A percentile compares a stretch with the other conserved stretches of the same genome.
These are phyloP conservation scores for Wickerhamiella azymoides DNA, from an alignment of 805 yeast genomes.

Conservation along the genomic window DNA sequence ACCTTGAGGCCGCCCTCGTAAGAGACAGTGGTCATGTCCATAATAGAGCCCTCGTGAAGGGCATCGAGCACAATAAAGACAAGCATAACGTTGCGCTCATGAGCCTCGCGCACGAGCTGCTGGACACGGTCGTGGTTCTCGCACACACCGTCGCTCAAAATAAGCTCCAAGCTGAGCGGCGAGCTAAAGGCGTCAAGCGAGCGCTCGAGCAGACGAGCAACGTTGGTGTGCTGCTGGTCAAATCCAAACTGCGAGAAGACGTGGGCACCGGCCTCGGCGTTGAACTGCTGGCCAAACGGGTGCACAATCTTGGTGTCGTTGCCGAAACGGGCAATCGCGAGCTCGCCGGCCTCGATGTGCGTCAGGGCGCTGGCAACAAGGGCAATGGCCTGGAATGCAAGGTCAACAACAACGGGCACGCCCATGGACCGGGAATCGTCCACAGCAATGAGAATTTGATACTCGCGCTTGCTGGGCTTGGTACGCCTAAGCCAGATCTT, in stretches of 20 bases:
- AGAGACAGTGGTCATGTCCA: conserved; percentile 88
- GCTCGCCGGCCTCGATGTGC: conserved; percentile 86
- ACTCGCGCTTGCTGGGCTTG: conserved; percentile 92
- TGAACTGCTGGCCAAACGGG: conserved; percentile 76
- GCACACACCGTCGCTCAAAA: conserved; percentile 92
- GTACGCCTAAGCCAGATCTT: conserved; percentile 97
- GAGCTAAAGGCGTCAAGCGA: conserved; percentile 62
- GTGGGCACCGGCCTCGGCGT: conserved; percentile 66
- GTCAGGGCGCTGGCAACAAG: conserved; percentile 87
- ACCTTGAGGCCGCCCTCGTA: conserved; percentile 68
- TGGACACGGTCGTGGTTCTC: conserved; percentile 82
- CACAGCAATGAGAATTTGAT: conserved; percentile 92
- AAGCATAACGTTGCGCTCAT: conserved; percentile 85
- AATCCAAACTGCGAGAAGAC: conserved; percentile 83
- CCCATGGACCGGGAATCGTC: conserved; percentile 98
- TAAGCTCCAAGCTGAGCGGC: conserved; percentile 54
- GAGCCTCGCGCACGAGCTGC: conserved; percentile 75
- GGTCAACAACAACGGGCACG: conserved; percentile 75
- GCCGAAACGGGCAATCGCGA: conserved; percentile 84
- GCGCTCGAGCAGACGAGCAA: conserved; percentile 53
- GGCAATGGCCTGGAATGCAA: conserved; percentile 91
- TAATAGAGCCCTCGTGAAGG: conserved; percentile 57
- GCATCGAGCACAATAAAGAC: conserved; percentile 94
- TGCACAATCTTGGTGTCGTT: conserved; percentile 72
- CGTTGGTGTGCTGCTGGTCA: conserved; percentile 77